phyloP scores from a whole-genome alignment of 1,284 basidiomycete genomes.

The Ceratobasidium sp. region DNA sequence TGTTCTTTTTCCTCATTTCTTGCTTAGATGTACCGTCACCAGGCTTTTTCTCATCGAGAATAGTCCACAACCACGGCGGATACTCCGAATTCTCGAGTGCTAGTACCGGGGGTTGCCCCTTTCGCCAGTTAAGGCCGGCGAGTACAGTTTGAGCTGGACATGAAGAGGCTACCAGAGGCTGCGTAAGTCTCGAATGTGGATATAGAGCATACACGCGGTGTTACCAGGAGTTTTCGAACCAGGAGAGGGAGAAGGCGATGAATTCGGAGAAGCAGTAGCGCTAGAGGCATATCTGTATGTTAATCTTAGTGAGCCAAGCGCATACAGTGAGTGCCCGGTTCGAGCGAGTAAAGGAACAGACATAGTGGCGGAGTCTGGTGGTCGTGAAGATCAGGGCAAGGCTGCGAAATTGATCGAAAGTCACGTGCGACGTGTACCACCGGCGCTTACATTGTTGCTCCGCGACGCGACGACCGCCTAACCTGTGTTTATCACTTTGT shows the following conservation, averaged over 20 bases:
- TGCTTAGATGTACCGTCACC: constrained; percentile 81
- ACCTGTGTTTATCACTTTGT: constrained; percentile 15
- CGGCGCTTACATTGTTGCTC: neutral
- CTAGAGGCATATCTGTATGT: constrained; percentile 19
- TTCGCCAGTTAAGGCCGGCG: constrained; percentile 84
- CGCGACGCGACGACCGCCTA: constrained; percentile 35
- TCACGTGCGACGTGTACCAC: constrained; percentile 26
- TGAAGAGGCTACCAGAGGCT: constrained; percentile 52
- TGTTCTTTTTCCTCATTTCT: constrained; percentile 72
- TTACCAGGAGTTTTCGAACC: constrained; percentile 31
- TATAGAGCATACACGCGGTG: neutral
- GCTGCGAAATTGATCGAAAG: neutral
- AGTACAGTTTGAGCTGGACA: constrained; percentile 80
- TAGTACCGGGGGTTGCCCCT: constrained; percentile 84
- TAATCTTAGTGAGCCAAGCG: neutral
- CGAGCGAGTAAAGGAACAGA: neutral
- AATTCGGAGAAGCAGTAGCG: neutral
- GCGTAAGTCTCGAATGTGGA: neutral
- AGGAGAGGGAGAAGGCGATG: constrained; percentile 5
- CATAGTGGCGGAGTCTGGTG: constrained; percentile 9
- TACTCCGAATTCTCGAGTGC: constrained; percentile 88
- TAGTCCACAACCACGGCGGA: constrained; percentile 90
- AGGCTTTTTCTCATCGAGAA: constrained; percentile 66
- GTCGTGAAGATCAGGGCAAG: neutral
- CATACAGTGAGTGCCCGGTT: neutral